A percentile compares a stretch with the other conserved stretches of the same genome.
phyloP scores from a whole-genome alignment of 768 basidiomycete species.

The Daedaleopsis sinensis region DNA sequence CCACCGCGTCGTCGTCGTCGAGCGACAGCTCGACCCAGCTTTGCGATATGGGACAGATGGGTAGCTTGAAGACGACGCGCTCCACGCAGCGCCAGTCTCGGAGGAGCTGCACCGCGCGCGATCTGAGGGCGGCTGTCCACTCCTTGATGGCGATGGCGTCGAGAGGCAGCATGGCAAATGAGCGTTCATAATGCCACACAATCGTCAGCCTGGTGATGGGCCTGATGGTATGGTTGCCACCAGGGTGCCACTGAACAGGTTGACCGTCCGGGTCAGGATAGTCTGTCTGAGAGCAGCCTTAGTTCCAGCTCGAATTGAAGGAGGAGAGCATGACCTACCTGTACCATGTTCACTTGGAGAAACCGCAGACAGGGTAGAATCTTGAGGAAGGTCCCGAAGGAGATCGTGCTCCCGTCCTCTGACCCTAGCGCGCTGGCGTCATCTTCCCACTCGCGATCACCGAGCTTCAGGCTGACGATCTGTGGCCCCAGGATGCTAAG shows the following conservation, averaged over 20 bases:
- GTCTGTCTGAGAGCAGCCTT: neutral
- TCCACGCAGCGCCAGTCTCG: neutral
- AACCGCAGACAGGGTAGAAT: neutral
- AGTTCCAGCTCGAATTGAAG: neutral
- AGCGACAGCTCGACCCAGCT: neutral
- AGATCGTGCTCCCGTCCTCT: neutral
- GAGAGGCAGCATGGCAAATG: neutral
- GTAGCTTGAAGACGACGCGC: neutral
- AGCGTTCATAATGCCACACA: neutral
- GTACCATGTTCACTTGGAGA: neutral
- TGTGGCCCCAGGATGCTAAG: neutral
- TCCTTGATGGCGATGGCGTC: too few relatives aligned
- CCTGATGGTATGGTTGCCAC: neutral
- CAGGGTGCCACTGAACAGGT: neutral
- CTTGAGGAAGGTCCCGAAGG: neutral
- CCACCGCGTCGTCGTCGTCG: neutral
- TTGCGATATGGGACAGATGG: neutral
- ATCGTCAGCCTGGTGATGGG: neutral
- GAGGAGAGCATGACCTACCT: neutral
- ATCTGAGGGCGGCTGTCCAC: neutral
- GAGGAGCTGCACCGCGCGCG: neutral
- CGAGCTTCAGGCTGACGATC: neutral
- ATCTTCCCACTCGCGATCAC: neutral
- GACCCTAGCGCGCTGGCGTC: neutral
- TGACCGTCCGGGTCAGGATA: neutral